Base-by-base conservation (phyloP, 257 asterid species). In the Vinca minor region DNA sequence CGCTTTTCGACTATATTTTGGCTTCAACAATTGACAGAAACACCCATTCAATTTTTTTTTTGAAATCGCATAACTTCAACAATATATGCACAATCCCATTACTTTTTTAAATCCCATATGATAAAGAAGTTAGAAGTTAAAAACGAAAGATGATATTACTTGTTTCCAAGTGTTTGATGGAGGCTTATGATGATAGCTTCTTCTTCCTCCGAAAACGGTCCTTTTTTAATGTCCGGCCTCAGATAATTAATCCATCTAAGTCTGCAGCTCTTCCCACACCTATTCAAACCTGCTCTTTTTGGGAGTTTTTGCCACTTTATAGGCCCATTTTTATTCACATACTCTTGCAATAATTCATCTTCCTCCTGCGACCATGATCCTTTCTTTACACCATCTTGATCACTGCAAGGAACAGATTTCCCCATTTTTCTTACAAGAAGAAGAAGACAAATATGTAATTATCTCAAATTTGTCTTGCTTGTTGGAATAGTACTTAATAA, bases 251-350 rank as follows among this genome's bases (percentile, higher is more conserved):
- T 73, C 82, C 82, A 77, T 21, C 82, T 64, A 18, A 78, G 56
- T 64, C 82, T 63, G 53, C 82, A 78, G 64, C 82, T 74, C 71
- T 78, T 78, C 8, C 82, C 82, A n/a, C 82, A 78, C 41, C 82
- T 48, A 8, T 74, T 77, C 21, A 78, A 58, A 2, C 82, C 79
- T 1, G 82, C 74, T 58, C 23, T 55, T 59, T 54, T 63, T 0
- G 79, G 72, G 1, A 77, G 61, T 29, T 65, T 53, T 59, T 73
- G 82, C 82, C 82, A 77, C 8, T 74, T 77, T 46, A 62, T 61
- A 14, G 65, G 71, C 0, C 82, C 82, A 31, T 73, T 12, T 39
- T 66, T 34, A 29, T 47, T 7, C n/a, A 77, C 65, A 66, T 45
- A 73, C 1, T 77, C 74, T 29, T 44, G 17, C 41, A 77, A 18